phyloP scores from a whole-genome alignment of 176 grass and related monocot genomes.

The Carex scoparia region DNA sequence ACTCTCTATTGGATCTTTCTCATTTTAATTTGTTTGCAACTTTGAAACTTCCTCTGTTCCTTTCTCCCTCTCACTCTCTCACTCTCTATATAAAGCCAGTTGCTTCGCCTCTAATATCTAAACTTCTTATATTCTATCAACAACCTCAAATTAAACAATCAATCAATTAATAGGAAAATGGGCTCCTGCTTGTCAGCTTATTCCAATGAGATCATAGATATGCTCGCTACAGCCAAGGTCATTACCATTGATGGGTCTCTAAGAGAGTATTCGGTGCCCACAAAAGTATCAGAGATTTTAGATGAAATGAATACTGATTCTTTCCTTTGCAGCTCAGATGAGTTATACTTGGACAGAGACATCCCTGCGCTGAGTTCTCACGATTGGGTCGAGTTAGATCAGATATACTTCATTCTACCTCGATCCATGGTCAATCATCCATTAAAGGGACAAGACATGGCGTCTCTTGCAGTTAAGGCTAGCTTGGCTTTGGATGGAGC shows the following conservation, averaged over 20 bases:
- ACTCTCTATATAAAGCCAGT: background rate
- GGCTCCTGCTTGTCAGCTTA: conserved; percentile 44
- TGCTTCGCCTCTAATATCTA: background rate
- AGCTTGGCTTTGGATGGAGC: conserved; percentile 26
- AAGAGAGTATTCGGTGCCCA: conserved; percentile 15
- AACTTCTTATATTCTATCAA: background rate
- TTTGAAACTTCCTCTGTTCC: too few species aligned
- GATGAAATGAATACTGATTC: background rate
- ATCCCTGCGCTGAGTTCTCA: conserved; percentile 29
- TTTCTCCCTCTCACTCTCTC: too few species aligned
- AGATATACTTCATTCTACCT: conserved; percentile 71
- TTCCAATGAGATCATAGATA: background rate
- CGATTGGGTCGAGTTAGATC: conserved; percentile 24
- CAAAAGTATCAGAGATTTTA: conserved; percentile 38
- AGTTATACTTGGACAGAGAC: conserved; percentile 37
- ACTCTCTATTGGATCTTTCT: too few species aligned
- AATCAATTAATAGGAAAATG: conserved; percentile 26
- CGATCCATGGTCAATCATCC: conserved; percentile 22
- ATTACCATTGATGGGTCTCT: conserved; percentile 41
- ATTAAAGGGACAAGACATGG: conserved; percentile 47
- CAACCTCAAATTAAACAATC: background rate
- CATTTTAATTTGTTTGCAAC: too few species aligned
- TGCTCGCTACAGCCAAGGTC: conserved; percentile 34
- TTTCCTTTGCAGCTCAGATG: conserved; percentile 81
- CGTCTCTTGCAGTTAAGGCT: conserved; percentile 48